Evolutionary conservation across 306 rosid genomes (phyloP).

Genomic region (Prunus salicina): DNA sequence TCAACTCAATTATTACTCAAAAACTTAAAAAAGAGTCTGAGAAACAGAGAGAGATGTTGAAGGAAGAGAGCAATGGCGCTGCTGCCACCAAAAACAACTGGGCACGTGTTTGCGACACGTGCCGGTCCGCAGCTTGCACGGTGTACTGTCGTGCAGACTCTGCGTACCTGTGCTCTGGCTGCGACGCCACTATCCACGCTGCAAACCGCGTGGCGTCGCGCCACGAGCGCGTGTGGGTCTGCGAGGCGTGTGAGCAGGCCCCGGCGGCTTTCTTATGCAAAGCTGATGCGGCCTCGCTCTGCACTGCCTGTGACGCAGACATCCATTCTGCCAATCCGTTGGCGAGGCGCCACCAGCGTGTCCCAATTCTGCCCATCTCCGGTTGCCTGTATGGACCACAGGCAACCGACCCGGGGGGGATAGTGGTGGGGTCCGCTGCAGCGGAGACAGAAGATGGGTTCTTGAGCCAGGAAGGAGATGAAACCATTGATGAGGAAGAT

Average conservation of each 20-base stretch:
- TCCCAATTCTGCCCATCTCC: slow-evolving; percentile 59
- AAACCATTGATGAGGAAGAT: slow-evolving; percentile 41
- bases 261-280: slow-evolving; percentile 86
- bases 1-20: not conserved
- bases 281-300: slow-evolving; percentile 88
- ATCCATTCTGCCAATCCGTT: slow-evolving; percentile 93
- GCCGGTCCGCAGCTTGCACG: slow-evolving; percentile 51
- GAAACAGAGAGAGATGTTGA: slow-evolving; percentile 38
- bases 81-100: slow-evolving; percentile 20
- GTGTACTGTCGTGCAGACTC: slow-evolving; percentile 66
- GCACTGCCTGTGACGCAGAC: slow-evolving; percentile 74
- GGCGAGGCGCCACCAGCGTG: slow-evolving; percentile 92
- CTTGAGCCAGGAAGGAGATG: slow-evolving; percentile 44
- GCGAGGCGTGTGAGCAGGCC: slow-evolving; percentile 84
- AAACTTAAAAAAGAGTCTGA: not conserved
- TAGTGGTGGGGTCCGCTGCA: not conserved
- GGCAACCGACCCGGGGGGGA: not conserved
- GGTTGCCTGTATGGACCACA: slow-evolving; percentile 38
- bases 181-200: slow-evolving; percentile 62
- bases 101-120: slow-evolving; percentile 70
- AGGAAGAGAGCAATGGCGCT: slow-evolving; percentile 22
- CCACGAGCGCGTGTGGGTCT: slow-evolving; percentile 85
- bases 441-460: slow-evolving; percentile 21
- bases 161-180: slow-evolving; percentile 52
- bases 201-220: slow-evolving; percentile 50